These are phyloP conservation scores for Cadophora sp. DNA, from an alignment of 2,329 filamentous ascomycete species.

Conservation along the genomic window DNA sequence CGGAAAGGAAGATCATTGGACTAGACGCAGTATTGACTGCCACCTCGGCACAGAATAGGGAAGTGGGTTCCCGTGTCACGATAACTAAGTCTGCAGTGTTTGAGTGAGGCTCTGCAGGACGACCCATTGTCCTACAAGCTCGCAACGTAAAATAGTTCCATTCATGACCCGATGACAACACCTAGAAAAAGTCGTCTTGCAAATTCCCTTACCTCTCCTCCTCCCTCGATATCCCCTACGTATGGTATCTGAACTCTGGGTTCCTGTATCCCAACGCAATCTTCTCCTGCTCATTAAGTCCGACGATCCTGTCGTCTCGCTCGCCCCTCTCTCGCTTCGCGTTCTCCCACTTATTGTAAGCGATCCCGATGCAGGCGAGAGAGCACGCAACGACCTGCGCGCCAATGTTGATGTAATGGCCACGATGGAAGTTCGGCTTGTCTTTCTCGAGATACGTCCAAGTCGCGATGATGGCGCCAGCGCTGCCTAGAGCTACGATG, in stretches of 20 bases:
- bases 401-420: slow-evolving; percentile 53
- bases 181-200: background rate
- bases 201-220: background rate
- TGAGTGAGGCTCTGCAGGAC: background rate
- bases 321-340: slow-evolving; percentile 48
- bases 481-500: slow-evolving; percentile 49
- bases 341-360: slow-evolving; percentile 55
- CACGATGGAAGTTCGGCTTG: slow-evolving; percentile 45
- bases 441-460: slow-evolving; percentile 52
- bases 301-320: slow-evolving; percentile 50
- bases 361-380: slow-evolving; percentile 48
- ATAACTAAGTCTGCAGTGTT: background rate
- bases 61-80: background rate
- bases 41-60: background rate
- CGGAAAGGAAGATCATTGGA: background rate
- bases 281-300: slow-evolving; percentile 48
- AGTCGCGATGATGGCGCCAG: slow-evolving; percentile 54
- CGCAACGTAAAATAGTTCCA: background rate
- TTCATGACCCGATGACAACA: background rate
- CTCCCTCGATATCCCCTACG: slow-evolving; percentile 8
- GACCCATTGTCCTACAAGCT: too few species aligned
- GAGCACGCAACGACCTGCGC: slow-evolving; percentile 48
- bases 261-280: slow-evolving; percentile 52
- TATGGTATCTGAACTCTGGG: slow-evolving; percentile 54
- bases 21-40: background rate